Base-by-base conservation (phyloP, 441 rosid species). In the Erysimum pusillum region DNA sequence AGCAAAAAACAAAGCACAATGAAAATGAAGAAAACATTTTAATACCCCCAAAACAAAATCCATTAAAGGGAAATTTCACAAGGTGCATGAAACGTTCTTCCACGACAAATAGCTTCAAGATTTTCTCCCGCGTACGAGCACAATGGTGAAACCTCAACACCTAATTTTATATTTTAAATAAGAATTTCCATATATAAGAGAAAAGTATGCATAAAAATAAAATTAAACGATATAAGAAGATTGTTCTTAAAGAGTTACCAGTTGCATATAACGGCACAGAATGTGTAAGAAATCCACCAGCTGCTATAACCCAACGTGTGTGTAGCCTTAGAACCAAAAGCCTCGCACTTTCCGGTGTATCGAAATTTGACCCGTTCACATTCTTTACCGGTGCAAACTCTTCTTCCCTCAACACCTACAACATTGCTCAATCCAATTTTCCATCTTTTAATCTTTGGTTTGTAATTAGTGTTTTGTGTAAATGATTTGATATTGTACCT, bases 341-440 rank as follows among this genome's bases (percentile, higher is more conserved):
- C 45, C 84, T 81, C 4, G 99, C 99, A 76, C 98, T 92, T 71
- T 96, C 98, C 18, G 98, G 99, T 22, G 99, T 93, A 81, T 96
- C 99, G 36, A 78, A 92, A 56, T 81, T 93, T 44, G 99, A 89
- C 9, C 98, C 99, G 51, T 88, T 96, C 56, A 96, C 98, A 76
- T 96, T 96, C 84, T 93, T 96, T 31, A 96, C 97, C 0, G 99
- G 99, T 13, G 98, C 98, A 83, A 96, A 96, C 79, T 96, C 99
- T 79, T 96, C 99, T 75, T 96, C 99, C 7, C 98, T 92, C 67
- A 89, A 54, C 18, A 93, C 97, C 99, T 96, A 15, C 39, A 32
- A 28, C 68, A 63, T 63, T 62, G 13, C 36, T 22, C 67, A 14
- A 42, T 41, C 20, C 51, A 22, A 7, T 42, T 13, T 49, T 25